Evolutionary conservation across 2,329 filamentous ascomycete genomes (phyloP).

Genomic region (Scortechinia acanthostroma): DNA sequence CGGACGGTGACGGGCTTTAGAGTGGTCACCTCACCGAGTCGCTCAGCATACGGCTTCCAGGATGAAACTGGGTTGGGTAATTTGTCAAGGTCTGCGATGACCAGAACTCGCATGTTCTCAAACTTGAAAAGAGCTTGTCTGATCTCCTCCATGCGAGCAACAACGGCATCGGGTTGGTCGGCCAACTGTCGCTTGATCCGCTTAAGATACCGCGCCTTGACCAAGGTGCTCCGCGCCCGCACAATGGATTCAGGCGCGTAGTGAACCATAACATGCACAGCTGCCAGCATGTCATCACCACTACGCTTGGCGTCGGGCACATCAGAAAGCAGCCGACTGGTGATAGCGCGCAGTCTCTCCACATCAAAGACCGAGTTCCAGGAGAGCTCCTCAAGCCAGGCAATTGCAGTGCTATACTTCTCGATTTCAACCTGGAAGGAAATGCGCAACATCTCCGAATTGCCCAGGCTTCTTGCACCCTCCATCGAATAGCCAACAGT

Average conservation of each 20-base stretch:
- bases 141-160: slow-evolving; percentile 72
- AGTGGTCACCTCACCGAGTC: slow-evolving; percentile 39
- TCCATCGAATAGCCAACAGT: slow-evolving; percentile 78
- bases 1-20: slow-evolving; percentile 68
- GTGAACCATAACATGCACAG: slow-evolving; percentile 72
- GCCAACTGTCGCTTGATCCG: slow-evolving; percentile 75
- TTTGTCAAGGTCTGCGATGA: slow-evolving; percentile 73
- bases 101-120: slow-evolving; percentile 77
- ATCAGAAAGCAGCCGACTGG: slow-evolving; percentile 81
- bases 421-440: slow-evolving; percentile 80
- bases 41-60: slow-evolving; percentile 61
- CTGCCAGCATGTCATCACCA: slow-evolving; percentile 60
- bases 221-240: slow-evolving; percentile 73
- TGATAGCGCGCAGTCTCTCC: slow-evolving; percentile 48
- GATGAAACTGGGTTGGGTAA: slow-evolving; percentile 69
- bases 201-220: slow-evolving; percentile 82
- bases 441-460: slow-evolving; percentile 75
- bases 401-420: slow-evolving; percentile 75
- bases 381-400: slow-evolving; percentile 79
- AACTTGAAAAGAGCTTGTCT: slow-evolving; percentile 72
- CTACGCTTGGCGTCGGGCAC: slow-evolving; percentile 87
- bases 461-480: slow-evolving; percentile 61
- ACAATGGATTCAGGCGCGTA: slow-evolving; percentile 69
- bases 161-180: slow-evolving; percentile 67
- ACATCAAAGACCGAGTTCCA: slow-evolving; percentile 85